Percentiles rank a stretch among this genome's conserved stretches.
These are phyloP conservation scores for Rhinocladiella mackenziei DNA, from an alignment of 2,329 filamentous ascomycete genomes.

Conservation along the genomic window DNA sequence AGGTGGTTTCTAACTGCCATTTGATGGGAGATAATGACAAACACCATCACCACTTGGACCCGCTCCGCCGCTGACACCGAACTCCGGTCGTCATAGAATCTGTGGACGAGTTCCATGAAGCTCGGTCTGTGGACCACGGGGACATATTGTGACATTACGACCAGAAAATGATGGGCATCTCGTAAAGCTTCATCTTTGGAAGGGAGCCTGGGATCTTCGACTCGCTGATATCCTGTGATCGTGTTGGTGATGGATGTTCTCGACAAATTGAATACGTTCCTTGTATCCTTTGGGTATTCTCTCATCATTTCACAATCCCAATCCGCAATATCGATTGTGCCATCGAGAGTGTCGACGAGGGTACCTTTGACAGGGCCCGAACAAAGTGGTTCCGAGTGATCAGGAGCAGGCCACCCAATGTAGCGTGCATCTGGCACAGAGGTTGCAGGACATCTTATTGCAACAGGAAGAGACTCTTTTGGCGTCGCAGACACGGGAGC, in stretches of 20 bases:
- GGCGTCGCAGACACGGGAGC: conserved; percentile 8
- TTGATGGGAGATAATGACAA: conserved; percentile 74
- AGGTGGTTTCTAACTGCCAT: conserved; percentile 66
- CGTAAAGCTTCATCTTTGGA: conserved; percentile 60
- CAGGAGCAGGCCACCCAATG: conserved; percentile 27
- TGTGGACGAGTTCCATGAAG: conserved; percentile 64
- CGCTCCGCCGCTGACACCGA: conserved; percentile 60
- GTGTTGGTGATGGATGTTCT: conserved; percentile 67
- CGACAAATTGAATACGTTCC: conserved; percentile 65
- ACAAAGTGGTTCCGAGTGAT: conserved; percentile 13
- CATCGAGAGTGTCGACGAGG: conserved; percentile 71
- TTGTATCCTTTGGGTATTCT: conserved; percentile 40
- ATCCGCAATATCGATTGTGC: conserved; percentile 66
- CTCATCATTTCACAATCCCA: conserved; percentile 62
- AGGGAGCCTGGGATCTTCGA: conserved; percentile 59
- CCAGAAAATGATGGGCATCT: conserved; percentile 72
- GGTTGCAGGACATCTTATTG: neutral
- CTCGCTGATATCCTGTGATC: conserved; percentile 54
- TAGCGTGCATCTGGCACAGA: conserved; percentile 24
- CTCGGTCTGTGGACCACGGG: conserved; percentile 74
- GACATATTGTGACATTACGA: conserved; percentile 65
- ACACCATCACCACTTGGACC: conserved; percentile 72
- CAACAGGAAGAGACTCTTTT: conserved; percentile 1
- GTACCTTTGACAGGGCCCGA: conserved; percentile 59
- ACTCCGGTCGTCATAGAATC: conserved; percentile 67